phyloP scores from a whole-genome alignment of 768 basidiomycete species.

The Naganishia friedmannii region DNA sequence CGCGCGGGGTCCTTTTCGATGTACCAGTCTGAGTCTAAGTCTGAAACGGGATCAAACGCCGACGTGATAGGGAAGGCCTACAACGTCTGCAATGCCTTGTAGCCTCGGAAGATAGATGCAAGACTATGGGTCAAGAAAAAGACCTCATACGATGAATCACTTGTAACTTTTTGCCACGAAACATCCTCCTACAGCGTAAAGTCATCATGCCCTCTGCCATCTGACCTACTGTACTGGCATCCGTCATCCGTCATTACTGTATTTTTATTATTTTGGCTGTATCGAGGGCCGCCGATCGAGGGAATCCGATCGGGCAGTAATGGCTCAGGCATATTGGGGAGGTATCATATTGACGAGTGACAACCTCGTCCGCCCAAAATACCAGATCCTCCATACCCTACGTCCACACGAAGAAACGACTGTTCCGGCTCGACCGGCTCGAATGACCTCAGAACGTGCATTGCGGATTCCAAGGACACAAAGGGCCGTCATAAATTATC shows the following conservation, averaged over 20 bases:
- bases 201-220: not conserved
- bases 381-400: no score
- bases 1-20: not conserved
- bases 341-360: no score
- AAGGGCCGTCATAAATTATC: no score
- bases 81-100: not conserved
- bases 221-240: not conserved
- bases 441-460: no score
- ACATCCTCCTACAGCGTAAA: not conserved
- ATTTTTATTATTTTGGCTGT: not conserved
- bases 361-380: no score
- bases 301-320: not conserved
- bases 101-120: not conserved
- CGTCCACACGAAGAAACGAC: no score
- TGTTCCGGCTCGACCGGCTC: no score
- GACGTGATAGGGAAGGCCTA: no score
- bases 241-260: conserved; percentile 1
- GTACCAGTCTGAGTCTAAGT: not conserved
- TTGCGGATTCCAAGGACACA: no score
- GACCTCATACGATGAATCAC: not conserved
- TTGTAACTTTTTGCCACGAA: not conserved
- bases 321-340: no score
- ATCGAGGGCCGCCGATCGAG: not conserved
- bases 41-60: conserved; percentile 3
- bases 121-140: no score